phyloP scores from a whole-genome alignment of 257 asterid genomes.

The Rauvolfia tetraphylla region DNA sequence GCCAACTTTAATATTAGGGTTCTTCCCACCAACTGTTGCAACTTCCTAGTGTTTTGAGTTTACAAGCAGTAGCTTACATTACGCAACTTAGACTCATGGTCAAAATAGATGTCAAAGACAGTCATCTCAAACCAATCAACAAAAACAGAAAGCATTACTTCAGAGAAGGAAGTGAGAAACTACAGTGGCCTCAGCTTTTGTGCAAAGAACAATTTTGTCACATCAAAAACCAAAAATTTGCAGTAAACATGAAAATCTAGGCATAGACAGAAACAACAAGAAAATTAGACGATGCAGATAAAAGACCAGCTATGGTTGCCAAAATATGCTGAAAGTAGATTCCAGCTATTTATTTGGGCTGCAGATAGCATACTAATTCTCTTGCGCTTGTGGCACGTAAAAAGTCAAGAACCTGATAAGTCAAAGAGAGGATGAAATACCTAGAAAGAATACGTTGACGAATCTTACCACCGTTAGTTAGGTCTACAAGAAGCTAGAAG shows the following conservation, averaged over 20 bases:
- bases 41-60: slow-evolving; percentile 66
- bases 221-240: background rate
- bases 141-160: background rate
- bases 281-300: background rate
- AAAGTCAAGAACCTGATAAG: background rate
- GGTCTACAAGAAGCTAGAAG: background rate
- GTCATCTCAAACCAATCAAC: background rate
- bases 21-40: slow-evolving; percentile 75
- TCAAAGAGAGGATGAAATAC: background rate
- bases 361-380: background rate
- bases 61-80: slow-evolving; percentile 11
- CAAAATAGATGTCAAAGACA: background rate
- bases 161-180: background rate
- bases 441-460: background rate
- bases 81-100: slow-evolving; percentile 10
- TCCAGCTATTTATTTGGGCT: background rate
- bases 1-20: slow-evolving; percentile 45
- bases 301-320: background rate
- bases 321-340: background rate
- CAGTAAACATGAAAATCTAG: background rate
- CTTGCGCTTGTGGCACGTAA: background rate
- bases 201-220: background rate
- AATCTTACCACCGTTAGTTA: background rate
- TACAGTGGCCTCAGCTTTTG: background rate
- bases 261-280: background rate